phyloP scores from a whole-genome alignment of 2,329 filamentous ascomycete species.

The Pseudogymnoascus sp. region DNA sequence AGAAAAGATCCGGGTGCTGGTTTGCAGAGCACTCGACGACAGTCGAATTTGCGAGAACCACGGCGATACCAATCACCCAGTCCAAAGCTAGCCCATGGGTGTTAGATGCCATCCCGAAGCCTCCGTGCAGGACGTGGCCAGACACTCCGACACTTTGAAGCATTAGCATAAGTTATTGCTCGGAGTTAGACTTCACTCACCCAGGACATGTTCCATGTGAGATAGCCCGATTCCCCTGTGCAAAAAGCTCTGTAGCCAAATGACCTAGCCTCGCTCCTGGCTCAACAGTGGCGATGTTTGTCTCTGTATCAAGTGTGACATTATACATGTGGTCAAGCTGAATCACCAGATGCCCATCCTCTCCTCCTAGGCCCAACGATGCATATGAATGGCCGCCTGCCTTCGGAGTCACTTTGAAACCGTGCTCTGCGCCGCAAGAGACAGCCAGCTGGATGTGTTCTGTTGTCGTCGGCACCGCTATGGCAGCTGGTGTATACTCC shows the following conservation, averaged over 20 bases:
- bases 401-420: constrained; percentile 41
- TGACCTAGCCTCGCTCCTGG: constrained; percentile 39
- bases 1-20: constrained; percentile 27
- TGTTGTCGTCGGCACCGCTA: constrained; percentile 25
- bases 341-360: constrained; percentile 35
- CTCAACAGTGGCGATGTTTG: constrained; percentile 29
- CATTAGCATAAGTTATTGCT: neutral
- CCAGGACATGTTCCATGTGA: constrained; percentile 40
- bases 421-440: constrained; percentile 35
- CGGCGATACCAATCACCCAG: constrained; percentile 40
- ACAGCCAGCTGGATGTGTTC: constrained; percentile 37
- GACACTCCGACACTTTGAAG: constrained; percentile 35
- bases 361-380: constrained; percentile 39
- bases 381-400: constrained; percentile 47
- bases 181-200: neutral
- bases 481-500: constrained; percentile 17
- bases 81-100: constrained; percentile 47
- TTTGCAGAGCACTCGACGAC: constrained; percentile 23
- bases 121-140: constrained; percentile 42
- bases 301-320: constrained; percentile 25
- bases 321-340: constrained; percentile 35
- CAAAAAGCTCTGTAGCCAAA: constrained; percentile 33
- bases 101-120: constrained; percentile 38
- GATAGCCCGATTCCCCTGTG: constrained; percentile 32
- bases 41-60: constrained; percentile 35